Conservation (phyloP, 1,284 basidiomycete species). For the Sporisorium sorghi region DNA sequence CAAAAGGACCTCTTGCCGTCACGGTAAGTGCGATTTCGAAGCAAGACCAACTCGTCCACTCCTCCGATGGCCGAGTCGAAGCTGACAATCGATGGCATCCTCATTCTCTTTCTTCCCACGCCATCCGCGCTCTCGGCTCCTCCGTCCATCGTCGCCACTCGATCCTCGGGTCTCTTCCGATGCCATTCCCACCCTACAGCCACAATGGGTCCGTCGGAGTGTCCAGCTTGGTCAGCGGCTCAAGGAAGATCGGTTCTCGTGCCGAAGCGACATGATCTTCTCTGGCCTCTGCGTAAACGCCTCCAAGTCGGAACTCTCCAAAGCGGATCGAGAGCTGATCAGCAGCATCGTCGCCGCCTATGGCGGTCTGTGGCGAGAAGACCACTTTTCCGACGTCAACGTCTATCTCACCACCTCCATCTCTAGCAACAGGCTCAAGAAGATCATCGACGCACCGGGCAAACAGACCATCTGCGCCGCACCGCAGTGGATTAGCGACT, state of each 20-base stretch:
- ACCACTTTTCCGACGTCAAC: slow-evolving; percentile 83
- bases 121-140: slow-evolving; percentile 8
- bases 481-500: slow-evolving; percentile 87
- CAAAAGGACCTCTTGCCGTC: slow-evolving; percentile 27
- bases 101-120: slow-evolving; percentile 2
- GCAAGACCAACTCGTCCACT: neutral
- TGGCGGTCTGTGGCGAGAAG: slow-evolving; percentile 83
- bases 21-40: slow-evolving; percentile 29
- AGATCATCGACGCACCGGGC: slow-evolving; percentile 73
- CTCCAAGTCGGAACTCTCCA: slow-evolving; percentile 72
- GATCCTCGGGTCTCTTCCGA: slow-evolving; percentile 12
- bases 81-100: slow-evolving; percentile 17
- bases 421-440: slow-evolving; percentile 34
- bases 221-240: slow-evolving; percentile 44
- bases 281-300: slow-evolving; percentile 78
- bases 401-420: slow-evolving; percentile 77
- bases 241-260: slow-evolving; percentile 75
- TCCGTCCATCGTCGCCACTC: slow-evolving; percentile 11
- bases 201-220: slow-evolving; percentile 56
- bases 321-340: slow-evolving; percentile 79
- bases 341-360: slow-evolving; percentile 78
- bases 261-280: slow-evolving; percentile 81
- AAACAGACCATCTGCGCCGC: slow-evolving; percentile 76
- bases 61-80: neutral
- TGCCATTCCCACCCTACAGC: slow-evolving; percentile 22